Evolutionary conservation across 306 rosid species (phyloP).

Genomic region (Malus sieversii): DNA sequence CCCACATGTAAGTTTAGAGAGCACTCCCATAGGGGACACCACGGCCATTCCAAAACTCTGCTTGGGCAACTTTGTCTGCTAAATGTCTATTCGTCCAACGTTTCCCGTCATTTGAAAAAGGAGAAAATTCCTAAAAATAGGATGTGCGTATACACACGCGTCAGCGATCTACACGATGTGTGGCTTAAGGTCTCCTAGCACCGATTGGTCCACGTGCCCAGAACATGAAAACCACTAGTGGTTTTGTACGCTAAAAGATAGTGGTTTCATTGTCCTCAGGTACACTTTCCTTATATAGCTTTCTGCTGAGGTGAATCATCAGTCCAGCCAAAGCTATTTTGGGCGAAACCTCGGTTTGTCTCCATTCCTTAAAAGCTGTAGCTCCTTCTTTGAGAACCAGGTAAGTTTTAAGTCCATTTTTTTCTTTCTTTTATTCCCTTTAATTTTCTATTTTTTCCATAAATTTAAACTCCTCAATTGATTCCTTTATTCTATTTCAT

Average conservation of each 20-base stretch:
- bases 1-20: not conserved
- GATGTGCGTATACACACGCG: slow-evolving; percentile 49
- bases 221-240: slow-evolving; percentile 9
- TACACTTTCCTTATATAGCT: slow-evolving; percentile 70
- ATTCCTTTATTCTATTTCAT: not conserved
- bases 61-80: not conserved
- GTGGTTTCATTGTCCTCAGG: slow-evolving; percentile 27
- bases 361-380: slow-evolving; percentile 29
- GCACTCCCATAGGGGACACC: not conserved
- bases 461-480: not conserved
- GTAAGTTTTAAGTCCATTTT: slow-evolving; percentile 22
- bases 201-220: slow-evolving; percentile 53
- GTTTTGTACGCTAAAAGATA: slow-evolving; percentile 13
- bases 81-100: not conserved
- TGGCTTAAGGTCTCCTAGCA: slow-evolving; percentile 4
- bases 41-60: not conserved
- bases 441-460: not conserved
- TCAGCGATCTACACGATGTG: slow-evolving; percentile 31
- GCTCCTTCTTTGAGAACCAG: slow-evolving; percentile 7
- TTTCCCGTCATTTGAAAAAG: slow-evolving; percentile 4
- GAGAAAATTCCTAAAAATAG: slow-evolving; percentile 28
- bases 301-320: slow-evolving; percentile 36
- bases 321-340: slow-evolving; percentile 20
- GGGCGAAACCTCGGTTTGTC: slow-evolving; percentile 33
- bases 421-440: not conserved